A percentile compares a stretch with the other conserved stretches of the same genome.
These are phyloP conservation scores for Monosporozyma siamensis DNA, from an alignment of 805 yeast species.

Conservation along the genomic window DNA sequence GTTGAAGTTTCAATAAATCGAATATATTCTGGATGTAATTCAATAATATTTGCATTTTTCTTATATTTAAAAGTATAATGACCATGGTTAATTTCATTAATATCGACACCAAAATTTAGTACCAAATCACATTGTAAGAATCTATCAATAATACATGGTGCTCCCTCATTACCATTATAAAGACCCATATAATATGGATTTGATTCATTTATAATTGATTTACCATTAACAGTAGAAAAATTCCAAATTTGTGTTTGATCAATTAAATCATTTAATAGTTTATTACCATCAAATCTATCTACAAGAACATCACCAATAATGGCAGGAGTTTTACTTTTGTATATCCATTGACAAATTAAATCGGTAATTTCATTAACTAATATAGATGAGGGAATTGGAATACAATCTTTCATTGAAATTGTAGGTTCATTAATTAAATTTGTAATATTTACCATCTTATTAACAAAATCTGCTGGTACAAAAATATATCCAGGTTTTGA, in stretches of 20 bases:
- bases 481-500: slow-evolving; percentile 78
- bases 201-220: slow-evolving; percentile 66
- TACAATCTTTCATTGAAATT: slow-evolving; percentile 10
- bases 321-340: slow-evolving; percentile 49
- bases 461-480: slow-evolving; percentile 63
- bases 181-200: slow-evolving; percentile 56
- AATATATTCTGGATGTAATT: slow-evolving; percentile 46
- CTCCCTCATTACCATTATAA: slow-evolving; percentile 55
- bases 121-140: slow-evolving; percentile 56
- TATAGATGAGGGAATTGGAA: slow-evolving; percentile 4
- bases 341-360: slow-evolving; percentile 37
- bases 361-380: slow-evolving; percentile 9
- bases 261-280: slow-evolving; percentile 41
- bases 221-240: slow-evolving; percentile 58
- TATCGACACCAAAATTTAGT: slow-evolving; percentile 57
- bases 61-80: slow-evolving; percentile 43
- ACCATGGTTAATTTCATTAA: slow-evolving; percentile 64
- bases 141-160: slow-evolving; percentile 38
- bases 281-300: slow-evolving; percentile 46
- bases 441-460: slow-evolving; percentile 21
- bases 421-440: slow-evolving; percentile 14
- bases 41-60: slow-evolving; percentile 35
- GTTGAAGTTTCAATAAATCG: slow-evolving; percentile 33
- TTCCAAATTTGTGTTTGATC: slow-evolving; percentile 38
- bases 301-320: slow-evolving; percentile 64